Evolutionary conservation across 2,329 filamentous ascomycete species (phyloP).

Genomic region (Botrytis galanthina): DNA sequence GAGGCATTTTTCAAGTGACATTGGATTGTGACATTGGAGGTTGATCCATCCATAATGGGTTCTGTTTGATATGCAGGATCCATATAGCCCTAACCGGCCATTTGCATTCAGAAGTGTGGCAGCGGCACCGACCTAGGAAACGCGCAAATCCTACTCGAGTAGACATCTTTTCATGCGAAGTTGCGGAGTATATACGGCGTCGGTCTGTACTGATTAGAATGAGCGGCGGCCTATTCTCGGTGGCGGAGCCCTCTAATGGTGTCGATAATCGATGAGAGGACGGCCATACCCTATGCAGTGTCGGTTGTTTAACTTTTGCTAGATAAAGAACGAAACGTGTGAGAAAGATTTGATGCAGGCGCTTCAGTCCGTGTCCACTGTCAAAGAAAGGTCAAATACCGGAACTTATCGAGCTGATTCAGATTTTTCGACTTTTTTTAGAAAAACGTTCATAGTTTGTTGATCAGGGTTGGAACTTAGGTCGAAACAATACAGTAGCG

Average conservation of each 20-base stretch:
- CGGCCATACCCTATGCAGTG: neutral
- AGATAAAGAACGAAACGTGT: neutral
- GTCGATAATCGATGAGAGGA: conserved; percentile 1
- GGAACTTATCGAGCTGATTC: neutral
- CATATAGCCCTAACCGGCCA: neutral
- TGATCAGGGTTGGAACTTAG: neutral
- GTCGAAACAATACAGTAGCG: neutral
- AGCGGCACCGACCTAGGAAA: neutral
- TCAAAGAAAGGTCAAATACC: neutral
- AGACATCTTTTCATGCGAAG: neutral
- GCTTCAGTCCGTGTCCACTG: conserved; percentile 4
- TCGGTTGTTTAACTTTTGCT: neutral
- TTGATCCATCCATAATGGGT: neutral
- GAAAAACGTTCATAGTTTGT: neutral
- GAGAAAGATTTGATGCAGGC: conserved; percentile 8
- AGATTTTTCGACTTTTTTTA: neutral
- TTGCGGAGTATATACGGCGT: neutral
- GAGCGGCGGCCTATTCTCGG: conserved; percentile 15
- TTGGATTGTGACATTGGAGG: neutral
- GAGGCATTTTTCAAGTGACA: neutral
- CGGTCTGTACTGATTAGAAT: neutral
- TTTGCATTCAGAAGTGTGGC: neutral
- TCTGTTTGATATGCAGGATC: conserved; percentile 3
- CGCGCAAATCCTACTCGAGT: neutral
- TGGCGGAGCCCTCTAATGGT: neutral